A percentile compares a stretch with the other conserved stretches of the same genome.
Conservation (phyloP, 2,329 filamentous ascomycete genomes). For the Apiospora hydei region DNA sequence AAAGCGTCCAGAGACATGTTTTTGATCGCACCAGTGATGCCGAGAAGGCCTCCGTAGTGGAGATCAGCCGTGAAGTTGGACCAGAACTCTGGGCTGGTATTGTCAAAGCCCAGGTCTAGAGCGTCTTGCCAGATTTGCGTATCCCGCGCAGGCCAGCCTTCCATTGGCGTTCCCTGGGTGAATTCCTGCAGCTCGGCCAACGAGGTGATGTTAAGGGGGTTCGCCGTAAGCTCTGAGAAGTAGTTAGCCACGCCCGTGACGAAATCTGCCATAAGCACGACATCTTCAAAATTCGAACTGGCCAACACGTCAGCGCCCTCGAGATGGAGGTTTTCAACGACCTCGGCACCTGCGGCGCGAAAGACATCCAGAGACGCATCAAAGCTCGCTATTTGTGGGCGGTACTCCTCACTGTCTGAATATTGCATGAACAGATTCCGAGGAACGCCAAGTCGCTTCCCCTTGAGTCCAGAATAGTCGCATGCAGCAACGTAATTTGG, state of each 20-base stretch:
- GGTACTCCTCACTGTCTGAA: conserved; percentile 32
- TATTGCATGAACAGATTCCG: conserved; percentile 57
- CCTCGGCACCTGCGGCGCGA: conserved; percentile 60
- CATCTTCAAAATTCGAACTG: conserved; percentile 39
- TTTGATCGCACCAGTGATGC: conserved; percentile 65
- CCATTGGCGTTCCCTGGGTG: conserved; percentile 58
- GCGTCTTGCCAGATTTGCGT: conserved; percentile 63
- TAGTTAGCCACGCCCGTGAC: conserved; percentile 63
- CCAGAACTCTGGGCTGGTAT: conserved; percentile 65
- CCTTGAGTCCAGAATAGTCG: conserved; percentile 57
- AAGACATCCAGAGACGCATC: conserved; percentile 60
- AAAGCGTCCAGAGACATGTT: conserved; percentile 67
- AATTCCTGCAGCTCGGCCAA: conserved; percentile 61
- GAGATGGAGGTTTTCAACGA: conserved; percentile 68
- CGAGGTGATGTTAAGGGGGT: conserved; percentile 61
- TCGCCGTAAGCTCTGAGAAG: conserved; percentile 60
- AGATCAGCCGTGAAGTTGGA: conserved; percentile 59
- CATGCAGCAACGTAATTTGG: conserved; percentile 70
- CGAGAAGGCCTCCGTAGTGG: conserved; percentile 63
- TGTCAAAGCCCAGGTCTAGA: conserved; percentile 59
- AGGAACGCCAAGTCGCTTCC: conserved; percentile 70
- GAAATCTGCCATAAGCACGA: conserved; percentile 67
- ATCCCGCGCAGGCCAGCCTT: conserved; percentile 69
- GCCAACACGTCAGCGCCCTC: conserved; percentile 56
- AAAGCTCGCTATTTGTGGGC: conserved; percentile 56